These are phyloP conservation scores for Debaryomycetaceae sp. DNA, from an alignment of 1,139 yeast genomes.

Conservation along the genomic window DNA sequence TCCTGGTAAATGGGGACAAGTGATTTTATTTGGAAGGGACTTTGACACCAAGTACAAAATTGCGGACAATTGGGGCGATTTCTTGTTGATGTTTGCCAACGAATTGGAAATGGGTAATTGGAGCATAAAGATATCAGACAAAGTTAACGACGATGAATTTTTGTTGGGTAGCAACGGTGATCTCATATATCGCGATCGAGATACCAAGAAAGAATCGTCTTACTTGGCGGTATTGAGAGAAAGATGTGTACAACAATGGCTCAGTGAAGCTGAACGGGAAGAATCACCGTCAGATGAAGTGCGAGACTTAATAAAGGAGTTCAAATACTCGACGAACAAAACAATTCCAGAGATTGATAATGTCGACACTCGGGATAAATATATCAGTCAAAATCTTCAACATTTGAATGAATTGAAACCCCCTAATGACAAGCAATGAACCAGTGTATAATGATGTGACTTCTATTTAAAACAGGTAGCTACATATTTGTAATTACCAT, in stretches of 20 bases:
- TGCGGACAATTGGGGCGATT: slow-evolving; percentile 84
- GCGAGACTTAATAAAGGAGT: slow-evolving; percentile 20
- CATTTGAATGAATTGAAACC: background rate
- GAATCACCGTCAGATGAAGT: slow-evolving; percentile 13
- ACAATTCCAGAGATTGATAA: slow-evolving; percentile 2
- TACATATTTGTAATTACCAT: slow-evolving; percentile 50
- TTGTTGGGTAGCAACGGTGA: slow-evolving; percentile 68
- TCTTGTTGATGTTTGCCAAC: slow-evolving; percentile 73
- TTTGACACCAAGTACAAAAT: slow-evolving; percentile 78
- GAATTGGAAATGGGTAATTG: slow-evolving; percentile 80
- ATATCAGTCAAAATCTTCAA: slow-evolving; percentile 5
- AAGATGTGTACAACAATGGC: slow-evolving; percentile 32
- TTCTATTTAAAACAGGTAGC: background rate
- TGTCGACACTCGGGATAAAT: slow-evolving; percentile 7
- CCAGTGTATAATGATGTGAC: slow-evolving; percentile 2
- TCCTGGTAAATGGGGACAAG: slow-evolving; percentile 73
- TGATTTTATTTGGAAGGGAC: slow-evolving; percentile 84
- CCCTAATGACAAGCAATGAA: background rate
- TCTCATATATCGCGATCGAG: slow-evolving; percentile 56
- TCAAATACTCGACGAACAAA: slow-evolving; percentile 11
- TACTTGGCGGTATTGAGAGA: slow-evolving; percentile 62
- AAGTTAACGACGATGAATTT: slow-evolving; percentile 39
- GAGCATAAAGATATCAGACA: slow-evolving; percentile 52
- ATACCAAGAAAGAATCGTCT: slow-evolving; percentile 44
- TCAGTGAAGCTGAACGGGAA: slow-evolving; percentile 17